These are phyloP conservation scores for Cordyceps militaris DNA, from an alignment of 2,329 filamentous ascomycete species.

Conservation along the genomic window DNA sequence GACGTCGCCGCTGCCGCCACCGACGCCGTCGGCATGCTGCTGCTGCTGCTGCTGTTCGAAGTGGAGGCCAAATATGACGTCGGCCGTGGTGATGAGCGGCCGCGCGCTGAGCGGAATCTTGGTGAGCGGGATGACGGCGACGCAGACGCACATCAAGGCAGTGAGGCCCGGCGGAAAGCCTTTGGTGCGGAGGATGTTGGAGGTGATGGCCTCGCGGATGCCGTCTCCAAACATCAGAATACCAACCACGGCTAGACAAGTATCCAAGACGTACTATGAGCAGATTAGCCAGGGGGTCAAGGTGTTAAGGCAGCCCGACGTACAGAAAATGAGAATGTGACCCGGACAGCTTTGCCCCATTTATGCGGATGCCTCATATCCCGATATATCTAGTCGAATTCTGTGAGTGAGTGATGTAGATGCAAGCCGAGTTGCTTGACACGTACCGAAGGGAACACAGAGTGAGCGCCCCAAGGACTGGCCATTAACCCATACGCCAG, in stretches of 20 bases:
- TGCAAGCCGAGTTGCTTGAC: neutral
- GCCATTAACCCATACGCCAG: slow-evolving; percentile 86
- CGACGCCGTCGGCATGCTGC: slow-evolving; percentile 23
- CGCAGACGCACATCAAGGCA: slow-evolving; percentile 75
- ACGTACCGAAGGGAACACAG: slow-evolving; percentile 68
- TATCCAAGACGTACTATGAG: slow-evolving; percentile 65
- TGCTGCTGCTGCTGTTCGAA: slow-evolving; percentile 28
- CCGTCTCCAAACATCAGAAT: slow-evolving; percentile 90
- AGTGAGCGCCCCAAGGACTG: slow-evolving; percentile 60
- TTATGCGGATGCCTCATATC: slow-evolving; percentile 71
- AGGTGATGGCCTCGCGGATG: slow-evolving; percentile 84
- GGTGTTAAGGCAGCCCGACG: slow-evolving; percentile 21
- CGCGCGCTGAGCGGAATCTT: slow-evolving; percentile 90
- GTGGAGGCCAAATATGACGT: slow-evolving; percentile 72
- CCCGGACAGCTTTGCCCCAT: slow-evolving; percentile 65
- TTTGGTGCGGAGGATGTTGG: slow-evolving; percentile 70
- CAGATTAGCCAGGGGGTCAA: neutral
- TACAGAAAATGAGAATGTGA: slow-evolving; percentile 81
- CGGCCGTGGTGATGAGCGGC: slow-evolving; percentile 78
- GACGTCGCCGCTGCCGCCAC: slow-evolving; percentile 28
- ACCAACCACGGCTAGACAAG: slow-evolving; percentile 73
- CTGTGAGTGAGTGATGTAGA: neutral
- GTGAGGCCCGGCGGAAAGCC: slow-evolving; percentile 69
- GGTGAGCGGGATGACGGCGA: slow-evolving; percentile 88
- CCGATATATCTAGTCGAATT: slow-evolving; percentile 45